Base-by-base conservation (phyloP, 2,329 filamentous ascomycete species). In the Pyrenophora teres region DNA sequence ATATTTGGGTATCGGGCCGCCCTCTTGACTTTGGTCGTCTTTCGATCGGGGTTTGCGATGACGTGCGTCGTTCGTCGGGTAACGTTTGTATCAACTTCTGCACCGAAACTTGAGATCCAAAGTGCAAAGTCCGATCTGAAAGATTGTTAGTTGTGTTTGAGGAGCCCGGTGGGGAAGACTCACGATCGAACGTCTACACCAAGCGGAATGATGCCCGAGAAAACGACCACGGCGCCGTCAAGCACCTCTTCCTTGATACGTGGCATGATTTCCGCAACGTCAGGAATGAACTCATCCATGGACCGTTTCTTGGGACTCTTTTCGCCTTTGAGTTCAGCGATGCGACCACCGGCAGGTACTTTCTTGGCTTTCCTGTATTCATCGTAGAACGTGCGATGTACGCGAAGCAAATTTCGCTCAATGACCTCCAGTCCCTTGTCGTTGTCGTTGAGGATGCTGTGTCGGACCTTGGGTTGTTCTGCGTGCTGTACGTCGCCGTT, bases 11-110 rank as follows among this genome's bases (percentile, higher is more conserved):
- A 88, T 57, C 87, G 85, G 12, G 89, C 87, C 0, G 94, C 94
- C 72, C 92, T 88, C 40, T 90, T 87, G 37, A 97, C 91, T 75
- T 99, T 99, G 46, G 90, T 88, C 0, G 94, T 97, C 18, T 92
- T 86, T 19, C 88, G 81, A 13, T 83, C 80, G 15, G 84, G 85
- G 44, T 84, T 87, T 7, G 89, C 86, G 2, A 92, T 87, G 4
- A 92, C 81, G 71, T 92, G 89, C 0, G 89, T 92, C 1, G 77
- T 80, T 36, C 69, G 69, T 52, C 73, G 75, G 36, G 67, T 77
- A 52, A 90, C 82, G 47, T 82, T 83, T 27, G 80, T 78, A 1
- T 81, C 82, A 6, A 92, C 78, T 30, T 78, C 81, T 6, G 90
- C 93, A 16, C 94, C 94, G 68, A 97, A 97, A 65, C 84, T 90